Base-by-base conservation (phyloP, 2,329 filamentous ascomycete species). In the Aspergillus unguis region DNA sequence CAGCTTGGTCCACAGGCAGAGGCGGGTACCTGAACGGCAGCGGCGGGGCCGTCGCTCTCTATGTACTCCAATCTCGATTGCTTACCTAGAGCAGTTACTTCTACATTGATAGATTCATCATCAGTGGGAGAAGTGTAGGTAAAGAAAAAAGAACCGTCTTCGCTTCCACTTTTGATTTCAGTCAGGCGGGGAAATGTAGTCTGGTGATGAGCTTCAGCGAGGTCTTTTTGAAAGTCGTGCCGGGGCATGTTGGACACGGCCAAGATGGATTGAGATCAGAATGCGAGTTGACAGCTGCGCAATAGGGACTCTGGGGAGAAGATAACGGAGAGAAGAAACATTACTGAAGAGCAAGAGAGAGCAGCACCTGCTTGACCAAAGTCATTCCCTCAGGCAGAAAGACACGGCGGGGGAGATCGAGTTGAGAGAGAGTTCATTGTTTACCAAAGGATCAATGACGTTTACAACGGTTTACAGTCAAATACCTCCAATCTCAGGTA, bases 81-180 rank as follows among this genome's bases (percentile, higher is more conserved):
- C 41, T 9, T 63, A 76, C 75, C 74, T 53, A 71, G 66, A 4
- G 77, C 61, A 23, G 74, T 60, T 9, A 65, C 67, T 33, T 73
- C 66, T 33, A 77, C 61, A 27, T 72, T 64, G 35, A 76, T 61
- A 2, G 50, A 42, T 4, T 55, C 48, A 8, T 41, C 35, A 27
- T 63, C 67, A 32, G 65, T 60, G 5, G 65, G 62, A 25, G 63
- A 50, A 32, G 71, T 70, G 38, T 79, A 88, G 4, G 70, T 75
- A 66, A 92, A 87, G 10, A 78, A 79, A 52, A 95, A 77, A 52
- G 88, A 83, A 46, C 87, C 88, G 67, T 92, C 87, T 31, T 87
- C 85, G 4, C 85, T 83, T 11, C 87, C 87, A 33, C 75, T 73
- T 32, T 73, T 71, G 26, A 95, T 72, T 32, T 76, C 65, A 44